Evolutionary conservation across 2,329 filamentous ascomycete genomes (phyloP).

Genomic region (Pseudogymnoascus sp.): DNA sequence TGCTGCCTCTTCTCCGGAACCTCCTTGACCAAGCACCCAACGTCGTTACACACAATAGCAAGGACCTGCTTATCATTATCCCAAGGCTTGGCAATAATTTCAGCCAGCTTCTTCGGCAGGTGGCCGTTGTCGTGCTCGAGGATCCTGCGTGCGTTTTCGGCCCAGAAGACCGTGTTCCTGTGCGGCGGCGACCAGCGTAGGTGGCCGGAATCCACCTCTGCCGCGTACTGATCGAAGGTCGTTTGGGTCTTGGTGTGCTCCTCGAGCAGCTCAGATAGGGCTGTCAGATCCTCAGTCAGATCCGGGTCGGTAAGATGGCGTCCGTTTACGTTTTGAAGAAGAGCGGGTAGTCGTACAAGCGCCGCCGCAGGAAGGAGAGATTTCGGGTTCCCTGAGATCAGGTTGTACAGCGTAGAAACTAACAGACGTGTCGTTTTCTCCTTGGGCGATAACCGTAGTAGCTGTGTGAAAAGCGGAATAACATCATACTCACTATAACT

Average conservation of each 20-base stretch:
- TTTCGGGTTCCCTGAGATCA: conserved; percentile 62
- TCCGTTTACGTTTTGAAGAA: conserved; percentile 53
- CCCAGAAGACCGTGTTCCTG: conserved; percentile 62
- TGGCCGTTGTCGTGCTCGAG: conserved; percentile 58
- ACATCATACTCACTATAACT: conserved; percentile 78
- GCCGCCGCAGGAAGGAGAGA: conserved; percentile 75
- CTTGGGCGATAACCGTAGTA: conserved; percentile 86
- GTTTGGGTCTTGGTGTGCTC: conserved; percentile 60
- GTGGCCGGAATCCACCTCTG: conserved; percentile 60
- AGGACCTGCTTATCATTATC: conserved; percentile 64
- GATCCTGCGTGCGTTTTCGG: conserved; percentile 61
- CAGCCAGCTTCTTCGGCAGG: conserved; percentile 56
- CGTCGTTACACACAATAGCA: conserved; percentile 65
- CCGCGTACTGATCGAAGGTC: conserved; percentile 42
- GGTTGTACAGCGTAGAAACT: conserved; percentile 80
- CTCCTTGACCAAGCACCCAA: conserved; percentile 61
- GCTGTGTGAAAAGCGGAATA: conserved; percentile 81
- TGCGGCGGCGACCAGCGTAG: conserved; percentile 70
- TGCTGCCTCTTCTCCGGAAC: conserved; percentile 57
- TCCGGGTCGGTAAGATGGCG: conserved; percentile 58
- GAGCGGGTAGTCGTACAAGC: conserved; percentile 66
- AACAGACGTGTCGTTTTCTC: conserved; percentile 94
- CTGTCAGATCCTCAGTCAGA: conserved; percentile 52
- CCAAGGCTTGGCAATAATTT: conserved; percentile 59
- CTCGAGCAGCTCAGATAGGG: conserved; percentile 53